Evolutionary conservation across 2,329 filamentous ascomycete genomes (phyloP).

Genomic region (Sphaerulina musiva): DNA sequence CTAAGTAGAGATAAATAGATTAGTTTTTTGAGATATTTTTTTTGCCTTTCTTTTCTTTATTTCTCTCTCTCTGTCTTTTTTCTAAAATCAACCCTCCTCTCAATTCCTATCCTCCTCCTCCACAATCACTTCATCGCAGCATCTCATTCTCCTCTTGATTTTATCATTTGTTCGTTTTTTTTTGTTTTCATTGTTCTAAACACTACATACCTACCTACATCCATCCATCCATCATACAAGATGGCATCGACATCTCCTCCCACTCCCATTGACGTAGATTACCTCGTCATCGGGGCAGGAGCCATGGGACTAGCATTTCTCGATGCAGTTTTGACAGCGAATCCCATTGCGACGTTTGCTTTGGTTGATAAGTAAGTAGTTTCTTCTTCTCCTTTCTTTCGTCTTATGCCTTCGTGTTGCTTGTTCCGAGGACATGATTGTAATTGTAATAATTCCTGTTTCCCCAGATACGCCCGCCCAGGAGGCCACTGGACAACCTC

Average conservation of each 20-base stretch:
- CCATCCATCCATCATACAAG: no score
- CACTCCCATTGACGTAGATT: constrained; percentile 10
- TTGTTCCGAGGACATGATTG: background rate
- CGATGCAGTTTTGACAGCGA: constrained; percentile 12
- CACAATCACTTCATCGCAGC: no score
- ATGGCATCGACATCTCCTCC: no score
- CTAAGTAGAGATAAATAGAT: no score
- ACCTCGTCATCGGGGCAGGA: constrained; percentile 20
- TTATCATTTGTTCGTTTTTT: background rate
- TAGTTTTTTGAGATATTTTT: no score
- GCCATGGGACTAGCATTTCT: constrained; percentile 23
- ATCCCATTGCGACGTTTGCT: constrained; percentile 9
- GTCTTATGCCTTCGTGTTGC: no score
- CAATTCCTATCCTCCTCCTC: no score
- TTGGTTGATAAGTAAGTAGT: constrained; percentile 13
- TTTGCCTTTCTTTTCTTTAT: no score
- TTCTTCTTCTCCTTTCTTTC: background rate
- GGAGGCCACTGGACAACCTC: constrained; percentile 21
- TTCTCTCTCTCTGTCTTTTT: no score
- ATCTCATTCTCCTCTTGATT: no score
- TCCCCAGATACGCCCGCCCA: constrained; percentile 10
- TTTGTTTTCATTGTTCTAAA: background rate
- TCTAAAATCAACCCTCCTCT: no score
- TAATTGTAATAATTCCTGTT: background rate
- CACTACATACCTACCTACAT: no score